Base-by-base conservation (phyloP, 352 stramenopile genomes). In the Pythium pyrilobum region DNA sequence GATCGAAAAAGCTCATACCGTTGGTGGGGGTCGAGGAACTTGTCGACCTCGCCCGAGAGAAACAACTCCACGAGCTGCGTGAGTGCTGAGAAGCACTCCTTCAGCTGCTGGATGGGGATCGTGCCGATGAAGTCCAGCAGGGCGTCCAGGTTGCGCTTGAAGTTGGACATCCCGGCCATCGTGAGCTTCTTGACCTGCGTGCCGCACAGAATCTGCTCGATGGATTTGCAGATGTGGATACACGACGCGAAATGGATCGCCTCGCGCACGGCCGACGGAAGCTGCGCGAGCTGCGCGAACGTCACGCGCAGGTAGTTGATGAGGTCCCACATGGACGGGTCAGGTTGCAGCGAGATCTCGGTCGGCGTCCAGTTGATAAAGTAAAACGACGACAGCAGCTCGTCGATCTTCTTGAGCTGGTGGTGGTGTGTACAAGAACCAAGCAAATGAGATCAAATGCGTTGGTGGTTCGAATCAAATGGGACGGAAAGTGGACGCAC, bases 241-340 rank as follows among this genome's bases (percentile, higher is more conserved):
- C 74, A 89, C 15, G 79, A 88, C 8, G 81, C 77, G 56, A 89
- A 89, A 42, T 89, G 81, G 2, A 91, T 69, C 7, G 77, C 77
- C 52, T 89, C 78, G 37, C 79, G 68, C 2, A 89, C 76, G 6
- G 64, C 58, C 20, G 62, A 63, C 4, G 81, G 81, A 10, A 92
- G 68, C 32, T 76, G 73, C 10, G 58, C 54, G 4, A 92, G 52
- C 42, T 89, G 77, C 3, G 76, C 68, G 37, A 92, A 89, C 9
- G 81, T 88, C 4, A 87, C 77, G 52, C 83, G 82, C n/a, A 92
- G 72, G 50, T 92, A 89, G 60, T 85, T 89, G 67, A 92, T 89
- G 13, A 89, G 63, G 51, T 92, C 81, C 75, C 77, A 89, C 78
- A 92, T 87, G 36, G 71, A 77, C 46, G 79, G 79, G 52, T 92